Percentiles rank a stretch among this genome's conserved stretches.
Conservation (phyloP, 2,329 filamentous ascomycete species). For the Aspergillus puulaauensis region DNA sequence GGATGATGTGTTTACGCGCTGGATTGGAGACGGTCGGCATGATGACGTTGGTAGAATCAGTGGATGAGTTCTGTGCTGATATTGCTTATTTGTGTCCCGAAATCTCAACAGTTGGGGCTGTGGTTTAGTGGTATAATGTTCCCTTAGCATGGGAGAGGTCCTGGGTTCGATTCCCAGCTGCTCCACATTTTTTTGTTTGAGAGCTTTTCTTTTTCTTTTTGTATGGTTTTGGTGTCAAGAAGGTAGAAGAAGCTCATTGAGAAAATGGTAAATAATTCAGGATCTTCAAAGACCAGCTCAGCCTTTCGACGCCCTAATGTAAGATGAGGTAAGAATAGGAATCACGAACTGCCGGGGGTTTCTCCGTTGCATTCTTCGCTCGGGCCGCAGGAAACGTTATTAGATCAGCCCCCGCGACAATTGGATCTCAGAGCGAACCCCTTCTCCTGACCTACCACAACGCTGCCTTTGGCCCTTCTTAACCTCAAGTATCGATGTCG, state of each 20-base stretch:
- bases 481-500: conserved; percentile 24
- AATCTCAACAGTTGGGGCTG: conserved; percentile 3
- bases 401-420: conserved; percentile 18
- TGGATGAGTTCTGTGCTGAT: not conserved
- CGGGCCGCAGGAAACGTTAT: conserved; percentile 19
- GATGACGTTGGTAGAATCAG: not conserved
- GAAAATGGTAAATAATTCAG: not conserved
- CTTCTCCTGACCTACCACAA: conserved; percentile 4
- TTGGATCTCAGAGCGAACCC: conserved; percentile 4
- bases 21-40: not conserved
- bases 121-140: conserved; percentile 14
- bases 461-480: not conserved
- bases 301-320: not conserved
- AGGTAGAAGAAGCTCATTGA: too few relatives aligned
- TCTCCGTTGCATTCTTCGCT: conserved; percentile 19
- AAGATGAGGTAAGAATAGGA: conserved; percentile 3
- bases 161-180: conserved; percentile 13
- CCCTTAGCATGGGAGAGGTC: conserved; percentile 13
- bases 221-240: too few relatives aligned
- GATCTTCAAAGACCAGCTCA: not conserved
- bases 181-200: conserved; percentile 7
- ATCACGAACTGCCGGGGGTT: conserved; percentile 17
- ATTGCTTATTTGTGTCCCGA: not conserved
- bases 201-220: not conserved
- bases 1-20: too few relatives aligned